Conservation (phyloP, 768 basidiomycete genomes). For the Hypsizygus marmoreus region DNA sequence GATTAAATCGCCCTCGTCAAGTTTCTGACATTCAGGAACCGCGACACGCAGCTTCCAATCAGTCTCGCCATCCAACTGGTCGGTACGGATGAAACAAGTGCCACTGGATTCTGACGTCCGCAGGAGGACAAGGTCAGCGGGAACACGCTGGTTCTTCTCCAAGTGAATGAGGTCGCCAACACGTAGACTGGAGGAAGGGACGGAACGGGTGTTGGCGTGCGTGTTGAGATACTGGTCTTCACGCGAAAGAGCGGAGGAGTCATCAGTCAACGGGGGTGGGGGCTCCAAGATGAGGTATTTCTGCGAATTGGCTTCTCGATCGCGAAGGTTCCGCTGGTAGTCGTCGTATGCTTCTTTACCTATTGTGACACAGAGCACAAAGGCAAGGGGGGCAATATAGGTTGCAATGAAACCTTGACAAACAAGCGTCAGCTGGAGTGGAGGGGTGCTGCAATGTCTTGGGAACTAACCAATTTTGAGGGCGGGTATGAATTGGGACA, state of each 20-base stretch:
- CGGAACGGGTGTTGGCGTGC: conserved; percentile 64
- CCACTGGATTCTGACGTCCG: conserved; percentile 88
- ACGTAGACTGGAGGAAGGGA: conserved; percentile 84
- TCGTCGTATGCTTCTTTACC: conserved; percentile 99
- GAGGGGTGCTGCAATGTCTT: background rate
- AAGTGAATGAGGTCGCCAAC: conserved; percentile 90
- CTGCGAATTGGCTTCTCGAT: conserved; percentile 93
- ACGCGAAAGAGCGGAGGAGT: conserved; percentile 32
- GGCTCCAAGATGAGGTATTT: conserved; percentile 83
- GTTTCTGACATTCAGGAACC: conserved; percentile 78
- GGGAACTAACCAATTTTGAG: conserved; percentile 81
- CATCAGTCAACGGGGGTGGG: conserved; percentile 32
- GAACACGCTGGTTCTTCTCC: conserved; percentile 97
- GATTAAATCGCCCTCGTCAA: conserved; percentile 52
- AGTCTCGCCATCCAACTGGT: conserved; percentile 98
- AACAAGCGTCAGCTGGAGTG: background rate
- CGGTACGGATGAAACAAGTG: conserved; percentile 96
- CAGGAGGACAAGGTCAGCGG: conserved; percentile 89
- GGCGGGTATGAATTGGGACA: conserved; percentile 94
- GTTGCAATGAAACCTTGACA: conserved; percentile 86
- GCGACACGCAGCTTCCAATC: conserved; percentile 98
- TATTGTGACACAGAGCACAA: conserved; percentile 93
- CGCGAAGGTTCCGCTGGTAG: conserved; percentile 90
- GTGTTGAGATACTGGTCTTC: conserved; percentile 46
- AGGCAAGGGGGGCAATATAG: conserved; percentile 94